Percentiles rank a stretch among this genome's conserved stretches.
phyloP scores from a whole-genome alignment of 441 rosid species.

The California macrophylla region DNA sequence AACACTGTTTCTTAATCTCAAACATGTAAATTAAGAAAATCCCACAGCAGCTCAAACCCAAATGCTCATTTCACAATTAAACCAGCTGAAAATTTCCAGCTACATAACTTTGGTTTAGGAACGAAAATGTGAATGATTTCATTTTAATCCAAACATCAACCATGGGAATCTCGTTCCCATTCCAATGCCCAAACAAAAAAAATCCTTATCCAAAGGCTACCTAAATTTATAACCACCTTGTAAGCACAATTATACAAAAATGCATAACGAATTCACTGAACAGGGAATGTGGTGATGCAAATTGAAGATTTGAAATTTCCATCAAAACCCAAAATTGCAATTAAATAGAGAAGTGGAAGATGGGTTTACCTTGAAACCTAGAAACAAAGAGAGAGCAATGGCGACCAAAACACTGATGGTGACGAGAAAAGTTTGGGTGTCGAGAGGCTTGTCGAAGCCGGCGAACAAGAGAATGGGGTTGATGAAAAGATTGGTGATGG shows the following conservation, averaged over 20 bases:
- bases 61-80: not conserved
- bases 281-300: not conserved
- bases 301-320: not conserved
- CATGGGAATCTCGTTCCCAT: not conserved
- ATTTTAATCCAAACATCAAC: not conserved
- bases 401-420: slow-evolving; percentile 68
- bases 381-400: slow-evolving; percentile 65
- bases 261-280: not conserved
- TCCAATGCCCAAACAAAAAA: not conserved
- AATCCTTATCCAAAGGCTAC: not conserved
- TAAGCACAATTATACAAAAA: not conserved
- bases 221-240: not conserved
- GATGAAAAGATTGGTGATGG: slow-evolving; percentile 26
- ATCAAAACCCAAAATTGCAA: not conserved
- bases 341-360: not conserved
- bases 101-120: no score
- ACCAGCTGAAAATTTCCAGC: not conserved
- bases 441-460: slow-evolving; percentile 42
- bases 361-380: slow-evolving; percentile 57
- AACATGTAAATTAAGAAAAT: not conserved
- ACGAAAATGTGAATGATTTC: not conserved
- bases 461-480: slow-evolving; percentile 40
- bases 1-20: not conserved
- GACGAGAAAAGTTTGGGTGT: slow-evolving; percentile 64
- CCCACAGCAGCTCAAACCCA: not conserved